Evolutionary conservation across 768 basidiomycete species (phyloP), one percentile per base, ranked within the genome.

Genomic region (Tubosaeta brunneosetosa): DNA sequence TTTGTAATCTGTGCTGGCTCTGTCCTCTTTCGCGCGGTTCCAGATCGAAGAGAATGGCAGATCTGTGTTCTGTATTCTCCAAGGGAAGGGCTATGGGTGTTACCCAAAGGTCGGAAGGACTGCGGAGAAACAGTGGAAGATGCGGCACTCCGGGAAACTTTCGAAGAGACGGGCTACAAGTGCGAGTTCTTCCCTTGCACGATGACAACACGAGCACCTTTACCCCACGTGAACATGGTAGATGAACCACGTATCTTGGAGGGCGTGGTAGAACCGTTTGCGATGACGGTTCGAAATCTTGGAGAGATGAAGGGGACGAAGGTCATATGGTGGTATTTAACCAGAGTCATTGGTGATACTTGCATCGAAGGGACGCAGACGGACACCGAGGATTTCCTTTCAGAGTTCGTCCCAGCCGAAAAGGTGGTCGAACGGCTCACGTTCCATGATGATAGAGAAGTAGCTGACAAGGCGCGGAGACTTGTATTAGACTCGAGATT

Each of bases 81-180:
- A 31, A 49, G 12, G 14, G 47, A 27, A 44, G 43, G 48, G 11
- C 36, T 58, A 11, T 72, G 66, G 58, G 58, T 82, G 6, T 75
- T 85, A 12, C 80, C 85, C 32, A 85, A 84, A 55, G 85, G 83
- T 6, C 74, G 82, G 31, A 84, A 85, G 60, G 81, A 85, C 61
- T 62, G 71, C 19, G 77, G 77, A 1, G 84, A 85, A 65, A 66
- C 70, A 6, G 67, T 82, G 16, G 76, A 79, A 50, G 57, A 51
- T 1, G 83, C 84, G 1, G 83, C 84, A 0, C 55, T 82, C 6
- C 73, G 85, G 16, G 84, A 86, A 66, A 82, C 83, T 1, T 82
- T 73, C 61, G 85, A 83, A 60, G 83, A 85, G 69, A 85, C 83
- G 0, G 83, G 83, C 6, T 85, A 80, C 57, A 66, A 66, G 4